Evolutionary conservation across 139 green algal species (phyloP).

Genomic region (Limnomonas spitsbergensis): DNA sequence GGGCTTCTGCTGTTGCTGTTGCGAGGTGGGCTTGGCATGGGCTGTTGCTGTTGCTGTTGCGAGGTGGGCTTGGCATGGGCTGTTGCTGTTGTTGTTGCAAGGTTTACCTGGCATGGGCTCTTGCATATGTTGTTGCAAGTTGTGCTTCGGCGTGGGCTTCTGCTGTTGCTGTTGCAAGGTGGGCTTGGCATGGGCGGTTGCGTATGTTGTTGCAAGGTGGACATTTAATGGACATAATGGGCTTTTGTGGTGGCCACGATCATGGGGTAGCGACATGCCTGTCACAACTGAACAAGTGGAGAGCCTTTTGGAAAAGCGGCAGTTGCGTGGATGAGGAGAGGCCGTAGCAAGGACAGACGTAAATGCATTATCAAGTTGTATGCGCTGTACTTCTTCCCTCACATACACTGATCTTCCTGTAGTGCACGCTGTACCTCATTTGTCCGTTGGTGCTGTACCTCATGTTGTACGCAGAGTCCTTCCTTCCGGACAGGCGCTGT

Average conservation of each 20-base stretch:
- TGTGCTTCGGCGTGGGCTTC: conserved; percentile 95
- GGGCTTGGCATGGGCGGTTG: conserved; percentile 96
- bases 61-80: conserved; percentile 94
- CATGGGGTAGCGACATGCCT: too few relatives aligned
- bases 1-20: conserved; percentile 90
- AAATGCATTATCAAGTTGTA: too few relatives aligned
- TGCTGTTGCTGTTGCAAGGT: conserved; percentile 88
- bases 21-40: conserved; percentile 94
- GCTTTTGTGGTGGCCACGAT: too few relatives aligned
- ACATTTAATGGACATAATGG: conserved; percentile 96
- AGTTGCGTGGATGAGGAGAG: too few relatives aligned
- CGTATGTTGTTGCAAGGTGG: conserved; percentile 83
- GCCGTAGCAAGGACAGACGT: too few relatives aligned
- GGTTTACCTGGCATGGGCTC: conserved; percentile 93
- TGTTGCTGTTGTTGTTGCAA: conserved; percentile 90
- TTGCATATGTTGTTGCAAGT: conserved; percentile 87
- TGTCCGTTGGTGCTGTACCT: conserved; percentile 7
- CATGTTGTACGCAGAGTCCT: conserved; percentile 5
- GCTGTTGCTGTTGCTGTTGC: conserved; percentile 87
- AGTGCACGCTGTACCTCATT: too few relatives aligned
- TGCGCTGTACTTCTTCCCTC: too few relatives aligned
- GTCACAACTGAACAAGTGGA: too few relatives aligned
- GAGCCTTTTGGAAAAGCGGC: neutral
- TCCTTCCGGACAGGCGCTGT: too few relatives aligned
- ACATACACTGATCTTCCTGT: too few relatives aligned